Conservation (phyloP, 2,329 filamentous ascomycete genomes). For the Calonectria pteridis region DNA sequence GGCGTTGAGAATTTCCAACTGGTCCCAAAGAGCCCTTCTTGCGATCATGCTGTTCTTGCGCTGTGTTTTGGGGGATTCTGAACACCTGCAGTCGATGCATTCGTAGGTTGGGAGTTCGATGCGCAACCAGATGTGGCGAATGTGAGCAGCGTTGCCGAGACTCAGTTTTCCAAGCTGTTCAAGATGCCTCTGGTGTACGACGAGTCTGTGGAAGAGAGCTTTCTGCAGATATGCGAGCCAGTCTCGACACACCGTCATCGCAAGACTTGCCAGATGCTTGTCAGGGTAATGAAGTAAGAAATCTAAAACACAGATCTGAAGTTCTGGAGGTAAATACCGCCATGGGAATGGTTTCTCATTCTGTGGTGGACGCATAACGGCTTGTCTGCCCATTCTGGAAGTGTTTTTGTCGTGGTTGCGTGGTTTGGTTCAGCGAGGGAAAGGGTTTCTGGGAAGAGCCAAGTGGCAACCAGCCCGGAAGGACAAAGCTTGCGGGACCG, state of each 20-base stretch:
- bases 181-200: not conserved
- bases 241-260: not conserved
- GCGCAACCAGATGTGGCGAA: not conserved
- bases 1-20: not conserved
- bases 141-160: not conserved
- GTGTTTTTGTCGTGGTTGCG: too few relatives aligned
- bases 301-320: not conserved
- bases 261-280: not conserved
- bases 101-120: not conserved
- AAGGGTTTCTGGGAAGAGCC: too few relatives aligned
- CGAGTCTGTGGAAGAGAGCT: not conserved
- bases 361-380: too few relatives aligned
- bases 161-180: not conserved
- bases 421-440: too few relatives aligned
- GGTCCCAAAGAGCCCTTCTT: not conserved
- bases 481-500: too few relatives aligned
- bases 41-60: not conserved
- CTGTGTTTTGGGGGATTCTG: not conserved
- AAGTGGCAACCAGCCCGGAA: too few relatives aligned
- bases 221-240: not conserved
- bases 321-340: not conserved
- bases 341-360: not conserved
- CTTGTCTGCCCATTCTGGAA: too few relatives aligned
- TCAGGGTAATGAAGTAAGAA: not conserved
- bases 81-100: not conserved